phyloP scores from a whole-genome alignment of 257 asterid species.

The Nicotiana attenuata region DNA sequence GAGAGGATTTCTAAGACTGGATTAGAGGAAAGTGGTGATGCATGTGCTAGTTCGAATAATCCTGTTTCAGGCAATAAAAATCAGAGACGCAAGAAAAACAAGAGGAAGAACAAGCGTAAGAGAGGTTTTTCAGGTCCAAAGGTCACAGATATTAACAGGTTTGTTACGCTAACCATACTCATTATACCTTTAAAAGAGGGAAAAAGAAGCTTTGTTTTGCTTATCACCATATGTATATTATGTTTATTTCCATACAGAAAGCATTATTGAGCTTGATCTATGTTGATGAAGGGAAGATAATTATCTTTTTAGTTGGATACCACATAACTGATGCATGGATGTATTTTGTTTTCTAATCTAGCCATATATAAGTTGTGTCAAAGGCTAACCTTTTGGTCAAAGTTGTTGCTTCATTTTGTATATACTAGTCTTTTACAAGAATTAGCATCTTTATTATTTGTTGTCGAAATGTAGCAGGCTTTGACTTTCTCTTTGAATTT shows the following conservation, averaged over 20 bases:
- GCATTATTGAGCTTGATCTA: neutral
- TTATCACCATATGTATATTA: neutral
- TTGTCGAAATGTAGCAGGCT: neutral
- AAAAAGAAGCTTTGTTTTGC: neutral
- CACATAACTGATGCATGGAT: neutral
- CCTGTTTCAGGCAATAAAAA: conserved; percentile 26
- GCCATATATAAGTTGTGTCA: neutral
- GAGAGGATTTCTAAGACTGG: conserved; percentile 38
- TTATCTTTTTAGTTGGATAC: neutral
- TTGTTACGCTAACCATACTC: neutral
- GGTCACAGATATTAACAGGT: conserved; percentile 62
- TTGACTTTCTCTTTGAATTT: conserved; percentile 12
- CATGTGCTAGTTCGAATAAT: conserved; percentile 26
- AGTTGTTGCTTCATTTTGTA: neutral
- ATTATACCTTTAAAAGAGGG: neutral
- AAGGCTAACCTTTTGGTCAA: neutral
- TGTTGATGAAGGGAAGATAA: neutral
- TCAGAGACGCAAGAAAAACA: conserved; percentile 42
- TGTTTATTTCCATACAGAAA: neutral
- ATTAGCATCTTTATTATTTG: neutral
- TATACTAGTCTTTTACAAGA: neutral
- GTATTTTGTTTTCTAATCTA: neutral
- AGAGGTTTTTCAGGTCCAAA: conserved; percentile 40
- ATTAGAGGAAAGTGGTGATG: conserved; percentile 34
- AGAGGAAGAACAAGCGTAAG: conserved; percentile 56